Conservation (phyloP, 2,329 filamentous ascomycete species). For the Tolypocladium album region DNA sequence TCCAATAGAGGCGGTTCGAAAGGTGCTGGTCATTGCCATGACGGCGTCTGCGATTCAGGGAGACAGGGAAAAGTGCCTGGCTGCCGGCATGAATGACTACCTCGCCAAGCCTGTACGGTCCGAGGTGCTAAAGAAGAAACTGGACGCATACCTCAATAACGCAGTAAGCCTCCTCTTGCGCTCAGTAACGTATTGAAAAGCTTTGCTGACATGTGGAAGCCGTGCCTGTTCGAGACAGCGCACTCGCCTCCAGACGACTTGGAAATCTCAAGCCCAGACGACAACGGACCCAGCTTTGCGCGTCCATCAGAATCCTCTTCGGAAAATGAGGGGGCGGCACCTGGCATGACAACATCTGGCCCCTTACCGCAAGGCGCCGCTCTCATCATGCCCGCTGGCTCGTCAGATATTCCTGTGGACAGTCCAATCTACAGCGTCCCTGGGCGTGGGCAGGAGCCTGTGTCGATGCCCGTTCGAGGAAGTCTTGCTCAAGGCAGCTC, state of each 20-base stretch:
- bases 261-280: neutral
- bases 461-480: neutral
- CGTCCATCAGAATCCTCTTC: neutral
- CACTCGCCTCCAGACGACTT: neutral
- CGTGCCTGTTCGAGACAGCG: neutral
- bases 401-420: conserved; percentile 13
- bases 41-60: conserved; percentile 91
- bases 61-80: conserved; percentile 89
- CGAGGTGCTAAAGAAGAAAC: conserved; percentile 73
- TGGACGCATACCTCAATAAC: conserved; percentile 46
- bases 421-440: conserved; percentile 12
- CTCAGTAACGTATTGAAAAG: neutral
- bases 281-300: neutral
- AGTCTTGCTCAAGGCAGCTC: neutral
- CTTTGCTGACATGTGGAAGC: neutral
- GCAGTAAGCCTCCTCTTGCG: conserved; percentile 13
- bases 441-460: conserved; percentile 1
- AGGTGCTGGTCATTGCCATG: conserved; percentile 93
- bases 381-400: conserved; percentile 20
- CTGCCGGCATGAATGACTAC: conserved; percentile 96
- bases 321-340: conserved; percentile 1
- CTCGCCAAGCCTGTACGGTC: conserved; percentile 90
- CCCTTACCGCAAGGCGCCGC: conserved; percentile 21
- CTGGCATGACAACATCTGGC: conserved; percentile 9
- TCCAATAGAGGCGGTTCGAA: conserved; percentile 61